phyloP scores from a whole-genome alignment of 2,329 filamentous ascomycete genomes.

The Microdochium trichocladiopsis region DNA sequence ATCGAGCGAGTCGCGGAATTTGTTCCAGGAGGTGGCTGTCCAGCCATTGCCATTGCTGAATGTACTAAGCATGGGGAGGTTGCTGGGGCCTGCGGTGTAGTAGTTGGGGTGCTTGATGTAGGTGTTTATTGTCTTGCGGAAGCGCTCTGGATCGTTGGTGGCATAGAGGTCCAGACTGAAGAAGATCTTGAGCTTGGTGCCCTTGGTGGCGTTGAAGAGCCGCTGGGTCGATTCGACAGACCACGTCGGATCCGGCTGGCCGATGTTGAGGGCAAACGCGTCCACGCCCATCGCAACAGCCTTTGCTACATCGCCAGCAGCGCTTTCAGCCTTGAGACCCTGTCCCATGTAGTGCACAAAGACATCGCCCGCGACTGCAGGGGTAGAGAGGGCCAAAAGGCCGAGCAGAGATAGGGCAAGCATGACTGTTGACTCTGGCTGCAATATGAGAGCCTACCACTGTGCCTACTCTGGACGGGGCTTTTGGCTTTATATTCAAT shows the following conservation, averaged over 20 bases:
- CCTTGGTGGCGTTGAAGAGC: conserved; percentile 21
- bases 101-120: conserved; percentile 19
- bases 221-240: conserved; percentile 14
- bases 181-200: conserved; percentile 24
- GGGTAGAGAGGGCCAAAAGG: not conserved
- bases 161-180: conserved; percentile 25
- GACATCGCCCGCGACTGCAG: conserved; percentile 3
- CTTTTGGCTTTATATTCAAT: too few species aligned
- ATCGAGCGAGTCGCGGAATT: conserved; percentile 14
- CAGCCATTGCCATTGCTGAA: conserved; percentile 13
- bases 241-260: conserved; percentile 15
- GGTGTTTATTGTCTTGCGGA: conserved; percentile 13
- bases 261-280: conserved; percentile 27
- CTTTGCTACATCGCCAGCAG: conserved; percentile 18
- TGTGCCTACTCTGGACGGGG: too few species aligned
- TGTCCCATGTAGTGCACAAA: conserved; percentile 19
- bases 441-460: too few species aligned
- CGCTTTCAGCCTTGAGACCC: conserved; percentile 14
- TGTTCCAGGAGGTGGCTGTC: conserved; percentile 13
- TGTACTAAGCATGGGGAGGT: conserved; percentile 21
- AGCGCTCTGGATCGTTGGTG: conserved; percentile 13
- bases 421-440: too few species aligned
- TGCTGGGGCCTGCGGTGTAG: conserved; percentile 5
- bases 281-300: conserved; percentile 20
- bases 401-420: not conserved